Evolutionary conservation across 805 yeast genomes (phyloP).

Genomic region (Spathaspora passalidarum): DNA sequence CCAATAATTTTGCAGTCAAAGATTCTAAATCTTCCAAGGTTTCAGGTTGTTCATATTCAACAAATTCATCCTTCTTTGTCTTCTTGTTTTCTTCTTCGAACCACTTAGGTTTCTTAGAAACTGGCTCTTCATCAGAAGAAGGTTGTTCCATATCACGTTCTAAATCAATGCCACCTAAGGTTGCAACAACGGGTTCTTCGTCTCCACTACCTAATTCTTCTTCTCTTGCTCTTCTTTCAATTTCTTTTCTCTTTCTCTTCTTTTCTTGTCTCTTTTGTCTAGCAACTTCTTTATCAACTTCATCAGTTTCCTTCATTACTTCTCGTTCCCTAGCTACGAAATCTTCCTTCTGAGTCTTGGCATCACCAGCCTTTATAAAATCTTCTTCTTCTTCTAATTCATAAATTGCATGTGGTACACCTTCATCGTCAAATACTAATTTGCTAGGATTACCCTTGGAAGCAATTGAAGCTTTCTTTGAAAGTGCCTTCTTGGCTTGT

Average conservation of each 20-base stretch:
- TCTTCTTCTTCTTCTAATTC: constrained; percentile 90
- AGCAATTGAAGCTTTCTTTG: constrained; percentile 71
- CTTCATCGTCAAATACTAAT: constrained; percentile 89
- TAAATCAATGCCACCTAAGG: constrained; percentile 34
- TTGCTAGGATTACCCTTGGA: constrained; percentile 70
- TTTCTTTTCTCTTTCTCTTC: constrained; percentile 84
- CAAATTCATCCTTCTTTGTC: constrained; percentile 32
- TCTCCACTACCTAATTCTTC: constrained; percentile 37
- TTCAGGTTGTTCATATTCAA: constrained; percentile 85
- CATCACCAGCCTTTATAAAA: constrained; percentile 72
- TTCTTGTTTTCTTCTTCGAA: constrained; percentile 32
- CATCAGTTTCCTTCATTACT: constrained; percentile 69
- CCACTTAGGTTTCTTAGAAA: constrained; percentile 47
- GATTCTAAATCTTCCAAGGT: constrained; percentile 94
- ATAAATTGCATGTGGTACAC: constrained; percentile 85
- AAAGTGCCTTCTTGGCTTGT: constrained; percentile 77
- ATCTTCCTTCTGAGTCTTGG: constrained; percentile 60
- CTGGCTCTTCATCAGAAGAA: constrained; percentile 29
- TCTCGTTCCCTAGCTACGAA: constrained; percentile 66
- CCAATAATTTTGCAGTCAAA: constrained; percentile 55
- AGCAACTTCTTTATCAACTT: constrained; percentile 72
- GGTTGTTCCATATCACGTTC: constrained; percentile 45
- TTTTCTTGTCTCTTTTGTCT: constrained; percentile 79
- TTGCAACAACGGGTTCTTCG: constrained; percentile 22
- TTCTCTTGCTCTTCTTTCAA: constrained; percentile 54